Conservation (phyloP, 805 yeast species). For the Candida suzukii region DNA sequence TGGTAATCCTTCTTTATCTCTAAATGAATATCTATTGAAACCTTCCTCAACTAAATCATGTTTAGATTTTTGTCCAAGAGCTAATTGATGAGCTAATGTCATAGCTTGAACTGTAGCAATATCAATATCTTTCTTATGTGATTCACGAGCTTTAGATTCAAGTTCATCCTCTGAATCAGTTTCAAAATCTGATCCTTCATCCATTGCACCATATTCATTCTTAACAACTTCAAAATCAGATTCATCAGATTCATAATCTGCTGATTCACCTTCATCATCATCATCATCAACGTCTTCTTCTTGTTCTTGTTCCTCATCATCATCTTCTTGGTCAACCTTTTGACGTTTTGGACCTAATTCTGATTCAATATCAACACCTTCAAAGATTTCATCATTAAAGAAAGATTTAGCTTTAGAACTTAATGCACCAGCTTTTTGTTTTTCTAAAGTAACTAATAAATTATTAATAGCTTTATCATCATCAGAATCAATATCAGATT, state of each 20-base stretch:
- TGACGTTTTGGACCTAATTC: constrained; percentile 10
- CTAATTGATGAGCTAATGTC: constrained; percentile 96
- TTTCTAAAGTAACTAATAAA: constrained; percentile 45
- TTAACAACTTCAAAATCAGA: constrained; percentile 41
- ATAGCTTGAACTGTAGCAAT: constrained; percentile 92
- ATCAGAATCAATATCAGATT: constrained; percentile 35
- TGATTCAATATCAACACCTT: constrained; percentile 32
- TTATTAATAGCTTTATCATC: constrained; percentile 65
- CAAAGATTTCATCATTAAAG: constrained; percentile 49
- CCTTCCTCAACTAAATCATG: constrained; percentile 90
- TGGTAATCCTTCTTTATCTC: constrained; percentile 87
- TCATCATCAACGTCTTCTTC: neutral
- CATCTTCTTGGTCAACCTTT: neutral
- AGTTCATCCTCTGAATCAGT: constrained; percentile 45
- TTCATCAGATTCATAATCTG: constrained; percentile 14
- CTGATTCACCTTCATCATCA: constrained; percentile 9
- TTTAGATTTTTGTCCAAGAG: constrained; percentile 78
- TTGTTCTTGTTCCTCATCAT: constrained; percentile 5
- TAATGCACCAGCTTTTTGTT: constrained; percentile 40
- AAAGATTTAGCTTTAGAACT: constrained; percentile 34
- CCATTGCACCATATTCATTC: constrained; percentile 30
- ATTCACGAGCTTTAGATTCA: constrained; percentile 32
- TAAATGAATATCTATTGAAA: constrained; percentile 83
- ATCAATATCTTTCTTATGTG: constrained; percentile 62
- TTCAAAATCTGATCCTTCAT: constrained; percentile 37